Evolutionary conservation across 768 basidiomycete genomes (phyloP).

Genomic region (Russula olivacea): DNA sequence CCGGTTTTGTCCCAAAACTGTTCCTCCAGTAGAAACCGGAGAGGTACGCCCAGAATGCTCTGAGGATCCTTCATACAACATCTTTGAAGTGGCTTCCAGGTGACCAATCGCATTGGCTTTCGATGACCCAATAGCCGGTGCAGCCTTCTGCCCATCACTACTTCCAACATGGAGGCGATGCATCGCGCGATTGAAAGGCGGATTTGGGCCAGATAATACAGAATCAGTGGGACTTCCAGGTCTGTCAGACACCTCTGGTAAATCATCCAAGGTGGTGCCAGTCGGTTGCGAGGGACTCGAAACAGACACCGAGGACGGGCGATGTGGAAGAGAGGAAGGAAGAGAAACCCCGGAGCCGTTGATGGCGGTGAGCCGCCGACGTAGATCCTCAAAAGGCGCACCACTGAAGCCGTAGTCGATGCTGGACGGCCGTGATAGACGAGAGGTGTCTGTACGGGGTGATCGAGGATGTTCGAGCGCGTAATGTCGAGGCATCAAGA

Average conservation of each 20-base stretch:
- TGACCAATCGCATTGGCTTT: constrained; percentile 78
- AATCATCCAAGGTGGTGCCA: constrained; percentile 26
- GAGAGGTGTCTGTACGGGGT: constrained; percentile 45
- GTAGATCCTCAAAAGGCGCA: constrained; percentile 72
- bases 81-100: constrained; percentile 67
- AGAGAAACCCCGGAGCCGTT: constrained; percentile 68
- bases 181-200: constrained; percentile 49
- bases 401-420: constrained; percentile 42
- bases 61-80: constrained; percentile 59
- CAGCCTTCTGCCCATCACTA: constrained; percentile 76
- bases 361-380: constrained; percentile 65
- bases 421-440: constrained; percentile 44
- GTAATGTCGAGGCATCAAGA: constrained; percentile 38
- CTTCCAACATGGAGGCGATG: constrained; percentile 66
- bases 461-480: constrained; percentile 38
- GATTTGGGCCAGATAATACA: constrained; percentile 64
- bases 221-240: constrained; percentile 82
- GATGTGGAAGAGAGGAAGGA: constrained; percentile 38
- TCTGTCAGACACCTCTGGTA: constrained; percentile 42
- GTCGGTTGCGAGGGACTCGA: constrained; percentile 28
- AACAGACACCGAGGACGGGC: constrained; percentile 28
- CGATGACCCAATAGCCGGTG: constrained; percentile 84
- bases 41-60: constrained; percentile 75
- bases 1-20: constrained; percentile 44
- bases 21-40: constrained; percentile 58